Percentiles rank a stretch among this genome's conserved stretches.
Evolutionary conservation across 1,284 basidiomycete genomes (phyloP).

Genomic region (Austroboletus novae-zelandiae): DNA sequence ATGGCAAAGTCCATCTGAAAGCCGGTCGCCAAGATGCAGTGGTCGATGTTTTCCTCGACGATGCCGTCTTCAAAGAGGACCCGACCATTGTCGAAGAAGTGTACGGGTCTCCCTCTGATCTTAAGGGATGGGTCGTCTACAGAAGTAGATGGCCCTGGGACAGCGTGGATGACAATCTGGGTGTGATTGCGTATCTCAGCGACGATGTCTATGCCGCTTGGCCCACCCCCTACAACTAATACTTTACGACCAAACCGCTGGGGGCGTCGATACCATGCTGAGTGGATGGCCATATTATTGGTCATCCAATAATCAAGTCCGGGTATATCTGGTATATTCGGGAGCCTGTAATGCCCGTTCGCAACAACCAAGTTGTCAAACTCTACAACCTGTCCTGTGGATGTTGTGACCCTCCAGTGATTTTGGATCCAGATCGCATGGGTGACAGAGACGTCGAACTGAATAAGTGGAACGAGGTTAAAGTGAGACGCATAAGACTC

Average conservation of each 20-base stretch:
- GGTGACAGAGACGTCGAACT: slow-evolving; percentile 48
- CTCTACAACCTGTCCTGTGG: slow-evolving; percentile 34
- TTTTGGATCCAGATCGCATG: slow-evolving; percentile 41
- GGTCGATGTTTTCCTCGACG: slow-evolving; percentile 51
- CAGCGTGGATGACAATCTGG: slow-evolving; percentile 54
- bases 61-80: slow-evolving; percentile 62
- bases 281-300: slow-evolving; percentile 52
- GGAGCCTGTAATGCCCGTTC: slow-evolving; percentile 69
- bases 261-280: slow-evolving; percentile 65
- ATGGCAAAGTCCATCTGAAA: slow-evolving; percentile 66
- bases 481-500: slow-evolving; percentile 58
- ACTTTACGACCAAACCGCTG: slow-evolving; percentile 46
- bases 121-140: slow-evolving; percentile 40
- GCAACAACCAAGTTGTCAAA: slow-evolving; percentile 69
- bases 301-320: slow-evolving; percentile 60
- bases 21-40: slow-evolving; percentile 72
- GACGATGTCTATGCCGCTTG: slow-evolving; percentile 65
- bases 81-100: slow-evolving; percentile 42
- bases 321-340: slow-evolving; percentile 56
- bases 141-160: slow-evolving; percentile 33
- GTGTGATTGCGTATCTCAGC: slow-evolving; percentile 50
- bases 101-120: slow-evolving; percentile 42
- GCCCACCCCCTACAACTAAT: slow-evolving; percentile 68
- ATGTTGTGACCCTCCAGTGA: slow-evolving; percentile 49
- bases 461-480: slow-evolving; percentile 52